phyloP scores from a whole-genome alignment of 2,329 filamentous ascomycete species.

The Phialocephala subalpina region DNA sequence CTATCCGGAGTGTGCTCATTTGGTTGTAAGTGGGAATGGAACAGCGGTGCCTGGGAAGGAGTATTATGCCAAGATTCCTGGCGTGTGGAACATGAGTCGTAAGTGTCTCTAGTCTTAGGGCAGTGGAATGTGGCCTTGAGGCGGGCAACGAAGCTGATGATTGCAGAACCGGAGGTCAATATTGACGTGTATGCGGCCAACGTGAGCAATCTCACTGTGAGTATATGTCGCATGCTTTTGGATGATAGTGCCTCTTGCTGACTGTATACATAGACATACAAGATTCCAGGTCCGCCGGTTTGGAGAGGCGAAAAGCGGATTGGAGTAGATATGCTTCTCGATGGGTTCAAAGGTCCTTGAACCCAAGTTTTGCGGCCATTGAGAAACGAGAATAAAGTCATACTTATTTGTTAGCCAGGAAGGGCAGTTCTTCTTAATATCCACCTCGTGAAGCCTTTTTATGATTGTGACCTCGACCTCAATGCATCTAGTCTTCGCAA shows the following conservation, averaged over 20 bases:
- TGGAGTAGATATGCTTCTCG: conserved; percentile 2
- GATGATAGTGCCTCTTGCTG: not conserved
- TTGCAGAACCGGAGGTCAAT: conserved; percentile 30
- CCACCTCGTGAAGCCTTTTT: no score
- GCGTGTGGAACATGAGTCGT: conserved; percentile 29
- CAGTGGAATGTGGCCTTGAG: not conserved
- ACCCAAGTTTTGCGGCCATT: not conserved
- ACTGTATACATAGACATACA: conserved; percentile 9
- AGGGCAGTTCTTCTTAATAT: no score
- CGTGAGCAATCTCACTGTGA: conserved; percentile 18
- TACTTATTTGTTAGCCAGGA: not conserved
- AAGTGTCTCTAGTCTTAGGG: not conserved
- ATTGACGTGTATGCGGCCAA: conserved; percentile 27
- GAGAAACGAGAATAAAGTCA: not conserved
- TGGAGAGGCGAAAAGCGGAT: conserved; percentile 15
- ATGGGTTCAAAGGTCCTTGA: conserved; percentile 24
- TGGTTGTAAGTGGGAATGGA: conserved; percentile 28
- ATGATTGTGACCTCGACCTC: no score
- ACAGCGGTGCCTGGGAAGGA: conserved; percentile 24
- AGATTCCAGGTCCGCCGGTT: conserved; percentile 20
- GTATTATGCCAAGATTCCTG: conserved; percentile 26
- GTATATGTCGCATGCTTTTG: not conserved
- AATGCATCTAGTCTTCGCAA: no score
- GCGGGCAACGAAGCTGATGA: conserved; percentile 3
- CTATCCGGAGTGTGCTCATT: conserved; percentile 34